Percentiles rank a stretch among this genome's conserved stretches.
These are phyloP conservation scores for Neurospora crassa DNA, from an alignment of 2,329 filamentous ascomycete genomes.

Conservation along the genomic window DNA sequence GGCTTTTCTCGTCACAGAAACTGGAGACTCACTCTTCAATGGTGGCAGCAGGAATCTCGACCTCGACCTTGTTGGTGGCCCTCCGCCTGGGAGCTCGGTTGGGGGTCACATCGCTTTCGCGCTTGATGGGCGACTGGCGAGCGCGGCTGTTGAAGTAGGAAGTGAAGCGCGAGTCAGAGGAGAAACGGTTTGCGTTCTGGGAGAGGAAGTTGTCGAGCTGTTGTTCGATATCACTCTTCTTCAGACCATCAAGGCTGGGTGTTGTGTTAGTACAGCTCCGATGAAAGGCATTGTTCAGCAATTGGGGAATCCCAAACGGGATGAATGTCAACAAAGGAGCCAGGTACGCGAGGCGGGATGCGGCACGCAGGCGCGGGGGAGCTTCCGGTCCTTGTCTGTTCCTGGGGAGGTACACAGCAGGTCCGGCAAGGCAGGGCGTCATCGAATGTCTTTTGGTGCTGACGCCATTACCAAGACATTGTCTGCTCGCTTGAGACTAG, in stretches of 20 bases:
- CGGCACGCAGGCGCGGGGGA: neutral
- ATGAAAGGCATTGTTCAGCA: neutral
- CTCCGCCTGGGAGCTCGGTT: constrained; percentile 34
- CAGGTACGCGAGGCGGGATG: neutral
- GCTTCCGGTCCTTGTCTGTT: constrained; percentile 6
- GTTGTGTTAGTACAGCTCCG: neutral
- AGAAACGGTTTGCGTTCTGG: constrained; percentile 56
- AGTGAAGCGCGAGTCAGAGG: constrained; percentile 52
- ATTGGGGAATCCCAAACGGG: neutral
- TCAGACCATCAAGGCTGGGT: constrained; percentile 56
- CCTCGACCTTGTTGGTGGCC: constrained; percentile 32
- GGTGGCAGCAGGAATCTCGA: constrained; percentile 27
- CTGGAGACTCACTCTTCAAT: constrained; percentile 29
- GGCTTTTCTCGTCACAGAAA: neutral
- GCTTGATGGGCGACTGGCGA: constrained; percentile 54
- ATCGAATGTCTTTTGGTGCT: neutral
- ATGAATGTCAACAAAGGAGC: neutral
- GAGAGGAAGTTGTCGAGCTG: constrained; percentile 65
- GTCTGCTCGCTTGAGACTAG: neutral
- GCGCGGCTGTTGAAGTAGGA: constrained; percentile 68
- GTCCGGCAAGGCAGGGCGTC: neutral
- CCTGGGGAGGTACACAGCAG: neutral
- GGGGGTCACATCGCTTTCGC: constrained; percentile 27
- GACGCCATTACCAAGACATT: neutral
- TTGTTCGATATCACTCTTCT: constrained; percentile 71